These are phyloP conservation scores for Wickerhamiella musiphila DNA, from an alignment of 805 yeast species.

Conservation along the genomic window DNA sequence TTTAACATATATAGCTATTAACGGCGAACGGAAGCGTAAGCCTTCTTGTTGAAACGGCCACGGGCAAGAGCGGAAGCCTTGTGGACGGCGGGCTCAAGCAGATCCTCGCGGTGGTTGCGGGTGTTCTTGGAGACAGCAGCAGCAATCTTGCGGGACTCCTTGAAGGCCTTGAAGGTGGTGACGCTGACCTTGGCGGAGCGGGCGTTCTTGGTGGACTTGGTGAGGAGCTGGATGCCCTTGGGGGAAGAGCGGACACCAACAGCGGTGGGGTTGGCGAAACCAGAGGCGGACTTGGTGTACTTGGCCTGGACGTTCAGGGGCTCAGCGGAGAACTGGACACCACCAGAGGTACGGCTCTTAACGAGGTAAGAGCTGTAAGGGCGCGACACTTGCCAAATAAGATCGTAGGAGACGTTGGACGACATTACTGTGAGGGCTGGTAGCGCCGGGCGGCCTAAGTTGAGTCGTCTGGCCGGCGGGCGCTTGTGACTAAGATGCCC, in stretches of 20 bases:
- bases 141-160: conserved; percentile 28
- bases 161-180: conserved; percentile 27
- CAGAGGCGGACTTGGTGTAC: conserved; percentile 31
- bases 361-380: conserved; percentile 31
- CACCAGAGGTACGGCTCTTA: conserved; percentile 27
- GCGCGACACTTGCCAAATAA: conserved; percentile 36
- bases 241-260: conserved; percentile 26
- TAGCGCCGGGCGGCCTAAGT: not conserved
- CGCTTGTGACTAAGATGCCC: not conserved
- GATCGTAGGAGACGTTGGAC: conserved; percentile 24
- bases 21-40: conserved; percentile 16
- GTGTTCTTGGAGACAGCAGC: conserved; percentile 28
- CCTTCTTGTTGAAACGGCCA: conserved; percentile 25
- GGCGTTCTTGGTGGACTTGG: conserved; percentile 31
- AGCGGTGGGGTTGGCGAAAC: conserved; percentile 34
- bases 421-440: conserved; percentile 9
- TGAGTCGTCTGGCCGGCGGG: not conserved
- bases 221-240: conserved; percentile 23
- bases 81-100: conserved; percentile 31
- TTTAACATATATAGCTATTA: conserved; percentile 1
- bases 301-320: conserved; percentile 32
- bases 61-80: conserved; percentile 30
- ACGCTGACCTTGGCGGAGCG: conserved; percentile 29
- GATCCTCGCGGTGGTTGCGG: conserved; percentile 33
- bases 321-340: conserved; percentile 30